Conservation (phyloP, 2,329 filamentous ascomycete species). For the Talaromyces marneffei region DNA sequence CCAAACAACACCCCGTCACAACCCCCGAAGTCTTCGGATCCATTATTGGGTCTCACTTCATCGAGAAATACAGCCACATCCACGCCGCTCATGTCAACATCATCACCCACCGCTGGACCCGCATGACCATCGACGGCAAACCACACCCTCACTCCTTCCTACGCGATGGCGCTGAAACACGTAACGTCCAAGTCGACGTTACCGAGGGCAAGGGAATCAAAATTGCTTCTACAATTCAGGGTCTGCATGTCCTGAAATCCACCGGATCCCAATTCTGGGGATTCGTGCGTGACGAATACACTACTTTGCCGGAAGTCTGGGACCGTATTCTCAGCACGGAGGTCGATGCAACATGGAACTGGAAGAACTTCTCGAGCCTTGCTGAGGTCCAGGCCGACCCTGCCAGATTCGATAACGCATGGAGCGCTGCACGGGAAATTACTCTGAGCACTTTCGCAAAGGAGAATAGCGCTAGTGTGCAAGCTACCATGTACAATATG, state of each 20-base stretch:
- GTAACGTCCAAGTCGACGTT: conserved; percentile 70
- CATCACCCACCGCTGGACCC: conserved; percentile 82
- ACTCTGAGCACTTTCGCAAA: conserved; percentile 88
- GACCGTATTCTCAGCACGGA: conserved; percentile 94
- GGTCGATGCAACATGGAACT: conserved; percentile 80
- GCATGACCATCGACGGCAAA: conserved; percentile 79
- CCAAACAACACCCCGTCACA: conserved; percentile 86
- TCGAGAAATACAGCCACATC: conserved; percentile 84
- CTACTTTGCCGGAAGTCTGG: conserved; percentile 82
- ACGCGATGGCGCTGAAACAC: conserved; percentile 81
- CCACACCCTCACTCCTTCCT: conserved; percentile 93
- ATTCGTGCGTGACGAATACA: conserved; percentile 90
- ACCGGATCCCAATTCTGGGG: conserved; percentile 94
- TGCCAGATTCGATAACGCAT: conserved; percentile 71
- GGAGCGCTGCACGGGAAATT: conserved; percentile 68
- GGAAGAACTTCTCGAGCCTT: conserved; percentile 64
- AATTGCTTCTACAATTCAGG: conserved; percentile 71
- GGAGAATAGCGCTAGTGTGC: conserved; percentile 87
- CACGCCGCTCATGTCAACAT: conserved; percentile 75
- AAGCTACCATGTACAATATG: conserved; percentile 99
- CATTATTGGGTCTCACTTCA: conserved; percentile 80
- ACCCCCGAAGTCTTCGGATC: conserved; percentile 89
- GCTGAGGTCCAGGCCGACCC: conserved; percentile 60
- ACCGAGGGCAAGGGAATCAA: conserved; percentile 63
- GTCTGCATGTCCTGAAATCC: conserved; percentile 87